Evolutionary conservation across 1,139 yeast genomes (phyloP), one percentile per base, ranked within the genome.

Genomic region (Protomyces lactucae-debilis): DNA sequence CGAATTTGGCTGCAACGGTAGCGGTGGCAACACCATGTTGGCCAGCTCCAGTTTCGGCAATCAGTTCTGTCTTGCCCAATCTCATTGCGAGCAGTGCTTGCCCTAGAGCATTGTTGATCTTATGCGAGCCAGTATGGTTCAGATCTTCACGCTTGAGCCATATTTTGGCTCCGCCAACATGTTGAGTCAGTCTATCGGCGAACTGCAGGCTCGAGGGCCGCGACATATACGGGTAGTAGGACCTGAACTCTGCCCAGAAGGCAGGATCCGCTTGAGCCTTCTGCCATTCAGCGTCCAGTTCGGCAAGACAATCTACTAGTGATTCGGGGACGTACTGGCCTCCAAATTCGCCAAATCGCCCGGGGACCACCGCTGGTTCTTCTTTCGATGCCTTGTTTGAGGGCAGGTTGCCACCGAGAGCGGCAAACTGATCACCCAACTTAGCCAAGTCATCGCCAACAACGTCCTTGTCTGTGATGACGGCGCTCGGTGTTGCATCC

Each of bases 11-110:
- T 78, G 97, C 92, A 0, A 96, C 98, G 65, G 99, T 93, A 37
- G 99, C 99, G 66, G 99, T 93, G 55, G 99, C 99, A 54, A 93
- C 99, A 79, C 99, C 99, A 75, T 93, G 99, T 80, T 93, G 99
- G 69, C 99, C 99, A 64, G 99, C 99, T 76, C 99, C 99, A 55
- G 99, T 93, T 79, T 93, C 99, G 55, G 99, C 99, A 75, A 93
- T 93, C 68, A 93, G 84, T 71, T 88, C 85, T 68, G 80, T 85
- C 80, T 93, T 93, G 59, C 99, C 99, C 71, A 95, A 81, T 76
- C 99, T 83, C 76, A 83, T 88, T 45, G 99, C 99, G 70, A 93
- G 81, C 68, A 93, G 80, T 28, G 90, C 93, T 79, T 93, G 99
- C 23, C 97, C 97, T 69, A 93, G 78, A 32, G 99, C 98, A 73